phyloP scores from a whole-genome alignment of 768 basidiomycete genomes.

The Favolaschia claudopus region DNA sequence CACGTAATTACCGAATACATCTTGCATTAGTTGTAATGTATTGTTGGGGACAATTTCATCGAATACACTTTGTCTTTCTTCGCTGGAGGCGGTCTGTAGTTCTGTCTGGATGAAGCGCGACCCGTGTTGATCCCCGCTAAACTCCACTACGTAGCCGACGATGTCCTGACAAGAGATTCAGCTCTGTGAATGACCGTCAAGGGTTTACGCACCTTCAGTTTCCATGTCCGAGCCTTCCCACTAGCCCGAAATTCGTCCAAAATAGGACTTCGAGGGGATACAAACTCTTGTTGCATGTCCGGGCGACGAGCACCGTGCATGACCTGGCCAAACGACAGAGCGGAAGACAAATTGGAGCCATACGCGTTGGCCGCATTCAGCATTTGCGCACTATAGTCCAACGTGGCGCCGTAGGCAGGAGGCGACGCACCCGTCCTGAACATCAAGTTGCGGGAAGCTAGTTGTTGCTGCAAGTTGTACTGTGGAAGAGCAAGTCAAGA shows the following conservation, averaged over 20 bases:
- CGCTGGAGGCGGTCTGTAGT: slow-evolving; percentile 75
- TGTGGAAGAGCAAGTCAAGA: slow-evolving; percentile 29
- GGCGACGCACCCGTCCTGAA: slow-evolving; percentile 54
- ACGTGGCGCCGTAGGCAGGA: slow-evolving; percentile 49
- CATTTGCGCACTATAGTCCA: slow-evolving; percentile 59
- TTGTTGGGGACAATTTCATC: slow-evolving; percentile 87
- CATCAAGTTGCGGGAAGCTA: slow-evolving; percentile 49
- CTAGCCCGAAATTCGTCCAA: slow-evolving; percentile 83
- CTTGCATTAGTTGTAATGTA: slow-evolving; percentile 79
- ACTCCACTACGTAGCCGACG: slow-evolving; percentile 85
- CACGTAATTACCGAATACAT: slow-evolving; percentile 97
- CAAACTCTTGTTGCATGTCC: slow-evolving; percentile 42
- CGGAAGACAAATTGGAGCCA: slow-evolving; percentile 44
- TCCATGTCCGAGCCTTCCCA: slow-evolving; percentile 83
- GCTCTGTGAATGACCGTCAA: background rate
- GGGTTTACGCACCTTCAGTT: slow-evolving; percentile 64
- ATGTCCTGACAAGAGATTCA: slow-evolving; percentile 69
- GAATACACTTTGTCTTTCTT: slow-evolving; percentile 82
- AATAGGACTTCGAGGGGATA: slow-evolving; percentile 66
- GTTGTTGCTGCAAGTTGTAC: slow-evolving; percentile 58
- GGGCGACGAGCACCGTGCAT: slow-evolving; percentile 55
- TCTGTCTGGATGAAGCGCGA: slow-evolving; percentile 97
- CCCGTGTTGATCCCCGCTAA: slow-evolving; percentile 94
- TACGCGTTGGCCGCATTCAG: slow-evolving; percentile 55
- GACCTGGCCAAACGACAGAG: slow-evolving; percentile 45